Base-by-base conservation (phyloP, 148 eudicot genomes). In the Nyssa sinensis region DNA sequence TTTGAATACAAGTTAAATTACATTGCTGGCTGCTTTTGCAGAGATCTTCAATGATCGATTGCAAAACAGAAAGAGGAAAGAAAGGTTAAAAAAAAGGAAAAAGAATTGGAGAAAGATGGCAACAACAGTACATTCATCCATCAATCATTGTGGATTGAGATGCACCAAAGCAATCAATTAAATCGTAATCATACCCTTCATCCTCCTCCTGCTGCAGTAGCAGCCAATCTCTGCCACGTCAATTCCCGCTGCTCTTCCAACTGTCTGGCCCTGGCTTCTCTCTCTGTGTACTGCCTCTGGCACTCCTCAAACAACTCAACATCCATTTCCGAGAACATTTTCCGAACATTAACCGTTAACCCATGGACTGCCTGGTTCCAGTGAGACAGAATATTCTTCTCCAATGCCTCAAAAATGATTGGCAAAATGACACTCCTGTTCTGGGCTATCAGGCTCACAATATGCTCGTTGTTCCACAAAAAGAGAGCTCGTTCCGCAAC, bases 291-390 rank as follows among this genome's bases (percentile, higher is more conserved):
- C 63, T 76, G 72, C 28, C 30, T 63, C 71, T 70, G 67, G 35
- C 79, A 80, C 47, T 69, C 76, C 64, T 75, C 75, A 59, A 80
- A 80, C 21, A 80, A 25, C 67, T 49, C 72, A 21, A 4, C 58
- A 25, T 80, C 83, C 83, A 80, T 80, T 27, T 80, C 79, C 13
- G 21, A 31, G 55, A 80, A 76, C 79, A 80, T 76, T 55, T 75
- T 80, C 28, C 79, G 74, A 8, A 80, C 76, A 34, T 76, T 80
- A 10, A 79, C 68, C 23, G 81, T 79, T 27, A 76, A 37, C 31
- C 66, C 73, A 66, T 51, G 68, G 37, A 79, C 74, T 5, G 76
- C 62, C 39, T 47, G 81, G 27, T 74, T 79, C 79, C 79, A 75
- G 64, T 80, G 83, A 31, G 62, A 29, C 29, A 25, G 66, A 29